Evolutionary conservation across 1,139 yeast species (phyloP).

Genomic region (Waltiozyma sp.): DNA sequence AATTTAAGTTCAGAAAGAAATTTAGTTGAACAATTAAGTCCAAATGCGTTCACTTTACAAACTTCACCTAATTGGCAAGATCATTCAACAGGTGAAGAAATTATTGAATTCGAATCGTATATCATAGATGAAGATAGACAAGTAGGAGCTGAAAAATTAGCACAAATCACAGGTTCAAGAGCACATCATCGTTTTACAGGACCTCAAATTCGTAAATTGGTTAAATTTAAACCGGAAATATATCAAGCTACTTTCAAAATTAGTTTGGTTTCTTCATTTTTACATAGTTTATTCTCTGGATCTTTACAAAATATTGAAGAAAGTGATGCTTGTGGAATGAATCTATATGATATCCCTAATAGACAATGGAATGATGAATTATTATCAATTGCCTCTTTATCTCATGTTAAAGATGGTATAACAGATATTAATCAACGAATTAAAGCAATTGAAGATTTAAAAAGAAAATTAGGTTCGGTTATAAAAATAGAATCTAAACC

Average conservation of each 20-base stretch:
- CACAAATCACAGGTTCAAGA: slow-evolving; percentile 67
- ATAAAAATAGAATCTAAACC: slow-evolving; percentile 33
- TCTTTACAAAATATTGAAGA: slow-evolving; percentile 55
- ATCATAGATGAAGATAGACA: slow-evolving; percentile 17
- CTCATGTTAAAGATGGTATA: slow-evolving; percentile 18
- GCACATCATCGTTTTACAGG: slow-evolving; percentile 91
- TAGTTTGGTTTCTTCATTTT: slow-evolving; percentile 68
- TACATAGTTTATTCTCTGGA: slow-evolving; percentile 65
- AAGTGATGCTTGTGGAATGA: slow-evolving; percentile 91
- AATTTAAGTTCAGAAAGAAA: slow-evolving; percentile 20
- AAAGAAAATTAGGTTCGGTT: slow-evolving; percentile 17
- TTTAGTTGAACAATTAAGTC: slow-evolving; percentile 35
- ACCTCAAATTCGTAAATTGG: slow-evolving; percentile 71
- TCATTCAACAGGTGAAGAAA: slow-evolving; percentile 69
- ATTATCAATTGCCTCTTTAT: slow-evolving; percentile 26
- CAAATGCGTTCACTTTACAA: slow-evolving; percentile 45
- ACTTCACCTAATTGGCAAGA: slow-evolving; percentile 93
- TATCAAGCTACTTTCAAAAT: slow-evolving; percentile 52
- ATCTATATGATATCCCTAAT: slow-evolving; percentile 56
- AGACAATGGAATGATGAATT: slow-evolving; percentile 44
- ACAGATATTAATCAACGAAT: slow-evolving; percentile 22
- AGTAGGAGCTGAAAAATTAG: slow-evolving; percentile 46
- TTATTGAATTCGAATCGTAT: slow-evolving; percentile 46
- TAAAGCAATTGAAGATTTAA: slow-evolving; percentile 18
- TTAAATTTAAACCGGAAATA: slow-evolving; percentile 39